Evolutionary conservation across 1,284 basidiomycete genomes (phyloP).

Genomic region (Porodaedalea pini): DNA sequence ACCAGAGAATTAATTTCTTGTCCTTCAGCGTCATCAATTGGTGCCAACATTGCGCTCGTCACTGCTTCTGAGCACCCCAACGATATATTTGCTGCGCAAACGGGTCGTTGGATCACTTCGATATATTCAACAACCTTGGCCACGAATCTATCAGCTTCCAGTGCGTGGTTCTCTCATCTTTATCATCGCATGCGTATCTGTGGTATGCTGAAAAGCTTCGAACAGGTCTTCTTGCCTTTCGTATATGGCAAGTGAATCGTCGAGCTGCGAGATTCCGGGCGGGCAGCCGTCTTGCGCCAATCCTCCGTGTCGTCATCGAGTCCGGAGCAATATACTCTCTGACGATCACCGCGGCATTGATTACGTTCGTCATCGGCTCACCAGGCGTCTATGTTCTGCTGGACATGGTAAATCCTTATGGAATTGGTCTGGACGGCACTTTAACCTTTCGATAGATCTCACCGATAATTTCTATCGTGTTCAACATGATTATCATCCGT

Average conservation of each 20-base stretch:
- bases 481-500: slow-evolving; percentile 4
- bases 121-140: not conserved
- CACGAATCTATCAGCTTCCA: not conserved
- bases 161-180: not conserved
- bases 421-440: too few species aligned
- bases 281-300: slow-evolving; percentile 17
- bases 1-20: too few species aligned
- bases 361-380: slow-evolving; percentile 33
- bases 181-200: not conserved
- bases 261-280: not conserved
- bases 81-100: not conserved
- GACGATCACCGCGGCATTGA: slow-evolving; percentile 34
- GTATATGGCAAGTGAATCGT: not conserved
- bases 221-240: not conserved
- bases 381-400: slow-evolving; percentile 39
- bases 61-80: not conserved
- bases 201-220: not conserved
- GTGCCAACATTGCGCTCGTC: not conserved
- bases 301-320: slow-evolving; percentile 37
- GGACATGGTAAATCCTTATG: slow-evolving; percentile 30
- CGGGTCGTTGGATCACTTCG: not conserved
- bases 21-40: not conserved
- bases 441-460: not conserved
- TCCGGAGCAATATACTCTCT: slow-evolving; percentile 40
- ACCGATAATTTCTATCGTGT: not conserved